phyloP scores from a whole-genome alignment of 495 filamentous ascomycete genomes.

The Neurospora sp. region DNA sequence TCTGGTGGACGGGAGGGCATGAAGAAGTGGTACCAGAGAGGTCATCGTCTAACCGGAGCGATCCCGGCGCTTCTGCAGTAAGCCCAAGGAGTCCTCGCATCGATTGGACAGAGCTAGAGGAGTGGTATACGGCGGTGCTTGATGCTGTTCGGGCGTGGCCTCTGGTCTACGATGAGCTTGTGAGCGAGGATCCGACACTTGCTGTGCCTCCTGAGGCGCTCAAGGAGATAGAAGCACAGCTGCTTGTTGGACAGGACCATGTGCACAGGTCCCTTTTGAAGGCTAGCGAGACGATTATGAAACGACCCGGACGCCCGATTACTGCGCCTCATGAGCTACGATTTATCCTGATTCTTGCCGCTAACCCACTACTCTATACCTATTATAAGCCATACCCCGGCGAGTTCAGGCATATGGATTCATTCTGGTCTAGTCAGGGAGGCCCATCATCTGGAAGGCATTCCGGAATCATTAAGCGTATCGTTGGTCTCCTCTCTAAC shows the following conservation, averaged over 20 bases:
- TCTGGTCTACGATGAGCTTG: slow-evolving; percentile 44
- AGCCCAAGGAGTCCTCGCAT: slow-evolving; percentile 57
- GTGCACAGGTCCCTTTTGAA: slow-evolving; percentile 64
- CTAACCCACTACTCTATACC: slow-evolving; percentile 65
- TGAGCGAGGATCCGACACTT: slow-evolving; percentile 12
- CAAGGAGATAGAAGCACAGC: slow-evolving; percentile 46
- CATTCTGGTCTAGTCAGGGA: background rate
- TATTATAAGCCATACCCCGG: slow-evolving; percentile 26
- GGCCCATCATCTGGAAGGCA: slow-evolving; percentile 43
- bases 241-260: slow-evolving; percentile 58
- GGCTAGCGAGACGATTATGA: slow-evolving; percentile 74
- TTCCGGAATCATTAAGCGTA: slow-evolving; percentile 78
- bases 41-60: slow-evolving; percentile 23
- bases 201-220: slow-evolving; percentile 21
- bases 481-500: slow-evolving; percentile 72
- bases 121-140: slow-evolving; percentile 69
- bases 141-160: slow-evolving; percentile 44
- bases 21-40: slow-evolving; percentile 27
- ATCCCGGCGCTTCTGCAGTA: slow-evolving; percentile 32
- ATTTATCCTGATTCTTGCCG: slow-evolving; percentile 73
- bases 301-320: slow-evolving; percentile 65
- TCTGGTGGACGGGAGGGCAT: slow-evolving; percentile 67
- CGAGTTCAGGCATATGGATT: slow-evolving; percentile 17
- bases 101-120: slow-evolving; percentile 59
- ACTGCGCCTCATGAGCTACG: slow-evolving; percentile 60